A percentile compares a stretch with the other conserved stretches of the same genome.
These are phyloP conservation scores for Neoarthrinium moseri DNA, from an alignment of 2,329 filamentous ascomycete species.

Conservation along the genomic window DNA sequence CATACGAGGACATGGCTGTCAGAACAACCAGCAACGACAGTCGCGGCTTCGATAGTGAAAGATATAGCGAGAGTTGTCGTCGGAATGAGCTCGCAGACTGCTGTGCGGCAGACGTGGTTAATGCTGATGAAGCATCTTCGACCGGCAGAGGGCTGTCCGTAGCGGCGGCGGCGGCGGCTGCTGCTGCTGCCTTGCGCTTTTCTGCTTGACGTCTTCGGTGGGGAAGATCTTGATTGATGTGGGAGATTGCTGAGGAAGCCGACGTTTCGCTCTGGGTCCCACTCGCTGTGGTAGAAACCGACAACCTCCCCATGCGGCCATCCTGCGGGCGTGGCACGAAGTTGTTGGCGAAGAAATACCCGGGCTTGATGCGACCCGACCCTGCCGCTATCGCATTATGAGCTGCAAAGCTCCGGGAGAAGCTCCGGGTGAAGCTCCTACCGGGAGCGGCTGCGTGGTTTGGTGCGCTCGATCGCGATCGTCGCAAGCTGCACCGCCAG, in stretches of 20 bases:
- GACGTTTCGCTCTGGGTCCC: slow-evolving; percentile 7
- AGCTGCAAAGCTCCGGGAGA: slow-evolving; percentile 16
- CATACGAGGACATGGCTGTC: slow-evolving; percentile 86
- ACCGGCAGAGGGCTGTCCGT: slow-evolving; percentile 37
- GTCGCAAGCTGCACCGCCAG: slow-evolving; percentile 26
- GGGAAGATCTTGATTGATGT: slow-evolving; percentile 19
- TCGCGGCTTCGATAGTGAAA: slow-evolving; percentile 93
- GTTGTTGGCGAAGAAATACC: slow-evolving; percentile 29
- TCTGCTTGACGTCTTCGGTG: slow-evolving; percentile 24
- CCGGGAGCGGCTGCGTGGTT: slow-evolving; percentile 13
- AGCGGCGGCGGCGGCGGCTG: background rate
- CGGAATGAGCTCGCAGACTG: slow-evolving; percentile 52
- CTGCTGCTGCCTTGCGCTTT: slow-evolving; percentile 14
- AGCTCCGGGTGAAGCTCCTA: slow-evolving; percentile 12
- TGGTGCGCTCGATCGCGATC: slow-evolving; percentile 6
- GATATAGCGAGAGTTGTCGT: slow-evolving; percentile 74
- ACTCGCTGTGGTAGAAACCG: slow-evolving; percentile 2
- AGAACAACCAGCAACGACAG: slow-evolving; percentile 89
- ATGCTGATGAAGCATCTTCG: slow-evolving; percentile 53
- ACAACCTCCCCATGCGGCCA: background rate
- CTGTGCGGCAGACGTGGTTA: slow-evolving; percentile 50
- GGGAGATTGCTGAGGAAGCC: slow-evolving; percentile 9
- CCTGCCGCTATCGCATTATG: slow-evolving; percentile 12
- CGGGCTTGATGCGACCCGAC: slow-evolving; percentile 20
- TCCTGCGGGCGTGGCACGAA: slow-evolving; percentile 12